Percentiles rank a stretch among this genome's conserved stretches.
phyloP scores from a whole-genome alignment of 306 rosid genomes.

The Potentilla sterilis region DNA sequence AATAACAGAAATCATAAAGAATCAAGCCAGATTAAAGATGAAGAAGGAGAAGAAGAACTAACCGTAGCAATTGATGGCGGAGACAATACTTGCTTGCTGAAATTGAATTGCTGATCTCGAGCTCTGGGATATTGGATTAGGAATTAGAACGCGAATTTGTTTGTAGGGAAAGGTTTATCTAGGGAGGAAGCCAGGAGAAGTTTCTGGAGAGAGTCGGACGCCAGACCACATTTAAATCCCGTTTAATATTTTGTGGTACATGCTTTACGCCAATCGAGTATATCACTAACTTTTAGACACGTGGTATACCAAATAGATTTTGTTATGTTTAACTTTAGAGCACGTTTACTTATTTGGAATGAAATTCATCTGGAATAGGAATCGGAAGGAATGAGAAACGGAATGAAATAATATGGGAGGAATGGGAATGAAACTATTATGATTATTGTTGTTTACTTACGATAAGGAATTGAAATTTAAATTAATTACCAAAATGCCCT shows the following conservation, averaged over 20 bases:
- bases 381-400: too few species aligned
- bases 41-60: background rate
- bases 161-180: background rate
- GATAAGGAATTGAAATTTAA: too few species aligned
- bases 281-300: background rate
- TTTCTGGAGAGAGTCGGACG: conserved; percentile 8
- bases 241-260: background rate
- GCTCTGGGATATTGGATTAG: background rate
- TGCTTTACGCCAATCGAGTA: background rate
- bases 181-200: background rate
- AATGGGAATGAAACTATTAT: too few species aligned
- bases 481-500: too few species aligned
- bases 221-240: background rate
- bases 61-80: background rate
- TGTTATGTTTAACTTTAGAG: too few species aligned
- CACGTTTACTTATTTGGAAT: too few species aligned
- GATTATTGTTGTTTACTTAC: too few species aligned
- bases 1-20: too few species aligned
- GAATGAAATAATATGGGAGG: too few species aligned
- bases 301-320: background rate
- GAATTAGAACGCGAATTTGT: accelerated
- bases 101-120: background rate
- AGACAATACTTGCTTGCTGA: background rate
- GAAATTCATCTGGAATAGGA: too few species aligned
- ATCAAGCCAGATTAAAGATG: background rate